Conservation (phyloP, 164 flowering plant genomes). For the Nelumbo lutea region DNA sequence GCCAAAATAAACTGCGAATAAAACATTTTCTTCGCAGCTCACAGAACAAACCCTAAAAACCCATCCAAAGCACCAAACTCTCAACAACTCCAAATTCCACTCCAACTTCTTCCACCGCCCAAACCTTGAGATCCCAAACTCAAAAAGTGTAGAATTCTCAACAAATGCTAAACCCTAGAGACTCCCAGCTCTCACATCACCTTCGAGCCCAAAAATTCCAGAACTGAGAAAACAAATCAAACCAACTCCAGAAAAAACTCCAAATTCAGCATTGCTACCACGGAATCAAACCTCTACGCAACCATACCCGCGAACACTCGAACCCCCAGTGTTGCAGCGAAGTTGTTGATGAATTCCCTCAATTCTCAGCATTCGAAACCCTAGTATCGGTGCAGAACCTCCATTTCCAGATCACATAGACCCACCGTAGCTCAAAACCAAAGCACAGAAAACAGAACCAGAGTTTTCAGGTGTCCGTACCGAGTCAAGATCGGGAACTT, state of each 20-base stretch:
- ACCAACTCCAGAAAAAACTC: not conserved
- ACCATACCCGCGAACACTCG: not conserved
- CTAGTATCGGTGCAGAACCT: not conserved
- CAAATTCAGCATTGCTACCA: not conserved
- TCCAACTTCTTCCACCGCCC: not conserved
- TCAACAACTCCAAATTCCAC: not conserved
- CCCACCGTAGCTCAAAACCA: too few species aligned
- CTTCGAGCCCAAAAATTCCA: not conserved
- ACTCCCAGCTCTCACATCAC: not conserved
- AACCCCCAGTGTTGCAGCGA: not conserved
- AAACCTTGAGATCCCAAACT: not conserved
- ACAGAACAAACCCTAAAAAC: not conserved
- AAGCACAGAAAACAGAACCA: too few species aligned
- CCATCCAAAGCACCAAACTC: not conserved
- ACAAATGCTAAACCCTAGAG: not conserved
- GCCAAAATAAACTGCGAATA: constrained; percentile 82
- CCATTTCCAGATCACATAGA: not conserved
- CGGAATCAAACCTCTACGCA: not conserved
- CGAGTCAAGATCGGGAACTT: too few species aligned
- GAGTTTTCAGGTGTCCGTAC: too few species aligned
- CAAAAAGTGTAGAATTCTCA: not conserved
- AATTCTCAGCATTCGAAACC: not conserved
- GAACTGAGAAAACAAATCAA: not conserved
- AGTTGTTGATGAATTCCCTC: not conserved
- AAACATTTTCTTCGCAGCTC: constrained; percentile 37